phyloP scores from a whole-genome alignment of 768 basidiomycete species.

The Leucocoprinus sp. region DNA sequence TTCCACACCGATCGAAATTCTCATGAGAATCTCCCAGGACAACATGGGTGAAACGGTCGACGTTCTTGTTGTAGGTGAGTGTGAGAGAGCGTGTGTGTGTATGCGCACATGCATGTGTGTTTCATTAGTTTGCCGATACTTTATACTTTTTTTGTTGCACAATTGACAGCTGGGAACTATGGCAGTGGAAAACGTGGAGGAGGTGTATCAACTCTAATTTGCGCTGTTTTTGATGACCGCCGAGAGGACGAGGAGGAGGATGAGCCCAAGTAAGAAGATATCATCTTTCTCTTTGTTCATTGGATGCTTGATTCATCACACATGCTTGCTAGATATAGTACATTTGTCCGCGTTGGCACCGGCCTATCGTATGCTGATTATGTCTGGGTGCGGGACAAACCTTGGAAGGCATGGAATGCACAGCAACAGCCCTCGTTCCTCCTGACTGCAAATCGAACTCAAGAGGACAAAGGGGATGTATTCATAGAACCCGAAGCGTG shows the following conservation, averaged over 20 bases:
- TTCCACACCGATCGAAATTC: not conserved
- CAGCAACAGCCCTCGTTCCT: conserved; percentile 67
- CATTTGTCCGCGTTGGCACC: conserved; percentile 85
- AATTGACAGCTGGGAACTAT: conserved; percentile 85
- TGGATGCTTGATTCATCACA: not conserved
- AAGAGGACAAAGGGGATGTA: conserved; percentile 83
- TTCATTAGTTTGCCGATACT: not conserved
- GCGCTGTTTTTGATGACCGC: conserved; percentile 80
- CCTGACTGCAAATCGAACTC: conserved; percentile 46
- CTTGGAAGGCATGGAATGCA: conserved; percentile 77
- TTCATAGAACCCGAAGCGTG: conserved; percentile 89
- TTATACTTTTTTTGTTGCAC: too few relatives aligned
- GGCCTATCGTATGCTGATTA: conserved; percentile 85
- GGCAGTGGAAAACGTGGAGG: conserved; percentile 83
- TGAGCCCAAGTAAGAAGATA: conserved; percentile 45
- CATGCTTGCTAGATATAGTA: conserved; percentile 53
- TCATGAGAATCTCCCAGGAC: conserved; percentile 43
- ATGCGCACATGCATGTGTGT: too few relatives aligned
- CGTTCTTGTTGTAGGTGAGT: conserved; percentile 78
- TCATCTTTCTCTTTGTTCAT: not conserved
- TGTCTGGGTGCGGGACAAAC: conserved; percentile 71
- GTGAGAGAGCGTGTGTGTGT: too few relatives aligned
- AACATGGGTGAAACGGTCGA: conserved; percentile 92
- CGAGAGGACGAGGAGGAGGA: conserved; percentile 45
- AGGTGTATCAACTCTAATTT: conserved; percentile 82